A percentile compares a stretch with the other conserved stretches of the same genome.
Evolutionary conservation across 176 grass and related monocot species (phyloP).

Genomic region (Oryza meridionalis): DNA sequence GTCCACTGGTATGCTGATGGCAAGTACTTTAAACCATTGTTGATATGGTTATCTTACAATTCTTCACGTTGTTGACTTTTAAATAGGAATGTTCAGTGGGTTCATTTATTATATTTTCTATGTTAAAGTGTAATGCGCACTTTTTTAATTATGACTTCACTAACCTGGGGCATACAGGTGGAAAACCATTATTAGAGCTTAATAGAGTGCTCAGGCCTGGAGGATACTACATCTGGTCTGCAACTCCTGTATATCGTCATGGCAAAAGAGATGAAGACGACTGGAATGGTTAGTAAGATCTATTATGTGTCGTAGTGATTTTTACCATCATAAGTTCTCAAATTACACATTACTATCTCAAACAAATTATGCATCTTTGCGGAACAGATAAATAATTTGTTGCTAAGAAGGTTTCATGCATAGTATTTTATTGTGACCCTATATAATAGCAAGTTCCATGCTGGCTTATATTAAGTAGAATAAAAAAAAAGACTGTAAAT

Average conservation of each 20-base stretch:
- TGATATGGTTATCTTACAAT: slow-evolving; percentile 42
- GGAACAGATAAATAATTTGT: slow-evolving; percentile 4
- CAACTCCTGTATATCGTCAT: slow-evolving; percentile 86
- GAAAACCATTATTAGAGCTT: slow-evolving; percentile 83
- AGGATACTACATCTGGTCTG: slow-evolving; percentile 93
- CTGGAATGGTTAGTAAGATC: slow-evolving; percentile 70
- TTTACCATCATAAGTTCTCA: slow-evolving; percentile 8
- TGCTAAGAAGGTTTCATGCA: slow-evolving; percentile 19
- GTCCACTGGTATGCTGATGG: slow-evolving; percentile 93
- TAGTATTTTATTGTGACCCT: slow-evolving; percentile 3
- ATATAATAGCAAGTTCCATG: slow-evolving; percentile 11
- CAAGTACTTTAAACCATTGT: slow-evolving; percentile 51
- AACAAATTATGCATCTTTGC: slow-evolving; percentile 30
- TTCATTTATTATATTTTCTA: slow-evolving; percentile 25
- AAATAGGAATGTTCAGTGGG: neutral
- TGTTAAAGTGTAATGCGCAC: slow-evolving; percentile 21
- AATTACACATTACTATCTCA: neutral
- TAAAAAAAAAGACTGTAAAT: neutral
- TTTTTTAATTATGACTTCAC: slow-evolving; percentile 2
- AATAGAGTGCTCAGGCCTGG: slow-evolving; percentile 94
- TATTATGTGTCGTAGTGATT: slow-evolving; percentile 23
- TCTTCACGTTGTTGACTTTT: neutral
- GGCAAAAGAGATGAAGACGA: slow-evolving; percentile 63
- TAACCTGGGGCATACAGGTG: slow-evolving; percentile 54
- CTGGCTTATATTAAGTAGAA: neutral